phyloP scores from a whole-genome alignment of 805 yeast genomes.

The Komagataella mondaviorum region DNA sequence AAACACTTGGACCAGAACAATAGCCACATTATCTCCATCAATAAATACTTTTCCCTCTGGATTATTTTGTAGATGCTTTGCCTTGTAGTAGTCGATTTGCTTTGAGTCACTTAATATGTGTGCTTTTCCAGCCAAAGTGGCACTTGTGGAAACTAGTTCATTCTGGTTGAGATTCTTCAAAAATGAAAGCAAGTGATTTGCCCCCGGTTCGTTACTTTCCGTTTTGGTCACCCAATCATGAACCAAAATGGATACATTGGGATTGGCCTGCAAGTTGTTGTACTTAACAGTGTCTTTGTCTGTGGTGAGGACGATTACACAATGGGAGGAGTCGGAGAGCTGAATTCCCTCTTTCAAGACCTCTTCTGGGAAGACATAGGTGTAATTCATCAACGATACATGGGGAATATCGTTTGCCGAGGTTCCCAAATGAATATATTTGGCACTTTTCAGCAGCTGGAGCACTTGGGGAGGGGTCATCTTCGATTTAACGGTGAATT shows the following conservation, averaged over 20 bases:
- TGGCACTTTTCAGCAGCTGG: slow-evolving; percentile 40
- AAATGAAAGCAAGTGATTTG: slow-evolving; percentile 38
- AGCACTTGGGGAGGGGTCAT: slow-evolving; percentile 18
- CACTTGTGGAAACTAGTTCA: slow-evolving; percentile 69
- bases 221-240: slow-evolving; percentile 81
- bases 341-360: slow-evolving; percentile 9
- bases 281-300: slow-evolving; percentile 62
- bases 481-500: neutral
- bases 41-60: slow-evolving; percentile 64
- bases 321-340: slow-evolving; percentile 2
- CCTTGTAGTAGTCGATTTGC: slow-evolving; percentile 44
- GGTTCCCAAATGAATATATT: slow-evolving; percentile 79
- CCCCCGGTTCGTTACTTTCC: slow-evolving; percentile 14
- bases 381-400: slow-evolving; percentile 84
- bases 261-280: slow-evolving; percentile 54
- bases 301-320: slow-evolving; percentile 52
- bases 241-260: slow-evolving; percentile 67
- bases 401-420: slow-evolving; percentile 58
- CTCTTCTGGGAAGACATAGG: slow-evolving; percentile 36
- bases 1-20: slow-evolving; percentile 50
- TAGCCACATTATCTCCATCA: slow-evolving; percentile 46
- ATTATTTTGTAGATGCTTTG: slow-evolving; percentile 44
- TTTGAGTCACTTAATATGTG: slow-evolving; percentile 28
- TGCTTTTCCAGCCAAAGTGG: slow-evolving; percentile 68
- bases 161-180: slow-evolving; percentile 68